Evolutionary conservation across 2,329 filamentous ascomycete species (phyloP).

Genomic region (Fusarium veterinarium): DNA sequence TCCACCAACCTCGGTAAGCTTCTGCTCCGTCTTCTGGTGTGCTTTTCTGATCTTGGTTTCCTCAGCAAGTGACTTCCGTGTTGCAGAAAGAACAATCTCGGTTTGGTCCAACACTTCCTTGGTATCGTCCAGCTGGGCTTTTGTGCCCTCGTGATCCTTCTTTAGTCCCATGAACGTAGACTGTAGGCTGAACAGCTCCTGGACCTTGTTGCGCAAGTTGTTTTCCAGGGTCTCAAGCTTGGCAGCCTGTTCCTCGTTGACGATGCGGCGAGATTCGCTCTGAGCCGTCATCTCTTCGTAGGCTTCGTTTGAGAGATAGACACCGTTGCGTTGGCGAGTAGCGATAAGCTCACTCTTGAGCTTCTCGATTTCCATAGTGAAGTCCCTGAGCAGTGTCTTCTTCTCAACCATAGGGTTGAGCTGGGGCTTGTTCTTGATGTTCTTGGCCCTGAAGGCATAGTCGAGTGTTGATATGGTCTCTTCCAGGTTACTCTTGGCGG

Average conservation of each 20-base stretch:
- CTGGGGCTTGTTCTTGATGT: conserved; percentile 98
- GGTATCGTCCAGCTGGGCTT: conserved; percentile 78
- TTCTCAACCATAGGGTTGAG: conserved; percentile 93
- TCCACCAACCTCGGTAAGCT: conserved; percentile 78
- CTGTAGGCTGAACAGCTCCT: conserved; percentile 88
- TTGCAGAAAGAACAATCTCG: conserved; percentile 83
- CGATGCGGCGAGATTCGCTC: conserved; percentile 90
- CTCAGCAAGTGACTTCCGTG: conserved; percentile 79
- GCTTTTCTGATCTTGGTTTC: conserved; percentile 84
- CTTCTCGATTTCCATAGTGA: conserved; percentile 92
- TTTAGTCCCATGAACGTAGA: conserved; percentile 89
- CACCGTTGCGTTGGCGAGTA: conserved; percentile 91
- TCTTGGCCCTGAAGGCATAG: conserved; percentile 97
- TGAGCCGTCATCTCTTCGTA: conserved; percentile 93
- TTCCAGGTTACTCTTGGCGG: conserved; percentile 93
- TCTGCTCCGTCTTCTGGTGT: conserved; percentile 85
- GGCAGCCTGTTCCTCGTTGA: conserved; percentile 91
- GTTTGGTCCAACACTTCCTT: conserved; percentile 87
- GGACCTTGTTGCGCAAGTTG: conserved; percentile 91
- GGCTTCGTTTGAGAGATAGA: conserved; percentile 88
- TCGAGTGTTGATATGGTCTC: conserved; percentile 98
- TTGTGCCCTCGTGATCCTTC: conserved; percentile 87
- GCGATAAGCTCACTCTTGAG: conserved; percentile 94
- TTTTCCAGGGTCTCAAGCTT: conserved; percentile 93
- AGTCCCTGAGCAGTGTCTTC: conserved; percentile 90